Conservation (phyloP, 176 grass and related monocot genomes). For the Tuctoria greenei region DNA sequence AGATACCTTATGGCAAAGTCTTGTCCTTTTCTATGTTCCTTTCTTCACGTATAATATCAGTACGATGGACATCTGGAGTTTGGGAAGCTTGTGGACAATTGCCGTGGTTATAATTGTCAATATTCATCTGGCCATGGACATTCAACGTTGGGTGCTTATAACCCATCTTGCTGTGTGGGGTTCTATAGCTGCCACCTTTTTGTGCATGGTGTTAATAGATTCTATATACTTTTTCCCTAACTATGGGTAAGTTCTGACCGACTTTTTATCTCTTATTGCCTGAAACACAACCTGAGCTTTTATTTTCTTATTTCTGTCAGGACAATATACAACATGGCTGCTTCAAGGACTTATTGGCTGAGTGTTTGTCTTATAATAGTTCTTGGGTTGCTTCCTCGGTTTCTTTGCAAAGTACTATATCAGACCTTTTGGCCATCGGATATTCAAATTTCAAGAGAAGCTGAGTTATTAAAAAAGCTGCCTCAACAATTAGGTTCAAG, state of each 20-base stretch:
- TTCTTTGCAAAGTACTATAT: slow-evolving; percentile 90
- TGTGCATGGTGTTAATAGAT: slow-evolving; percentile 99
- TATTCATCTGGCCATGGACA: slow-evolving; percentile 98
- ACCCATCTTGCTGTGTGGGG: slow-evolving; percentile 96
- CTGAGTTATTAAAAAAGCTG: slow-evolving; percentile 84
- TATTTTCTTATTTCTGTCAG: slow-evolving; percentile 56
- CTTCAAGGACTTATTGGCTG: slow-evolving; percentile 85
- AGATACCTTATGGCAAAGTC: slow-evolving; percentile 98
- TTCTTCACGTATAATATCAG: slow-evolving; percentile 89
- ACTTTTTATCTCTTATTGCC: slow-evolving; percentile 11
- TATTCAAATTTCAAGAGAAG: slow-evolving; percentile 98
- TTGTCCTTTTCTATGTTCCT: slow-evolving; percentile 97
- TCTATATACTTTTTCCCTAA: slow-evolving; percentile 92
- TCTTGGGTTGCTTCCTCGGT: slow-evolving; percentile 88
- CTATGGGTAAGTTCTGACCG: slow-evolving; percentile 70
- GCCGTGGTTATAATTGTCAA: slow-evolving; percentile 95
- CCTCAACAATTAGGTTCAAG: slow-evolving; percentile 59
- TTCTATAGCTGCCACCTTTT: slow-evolving; percentile 87
- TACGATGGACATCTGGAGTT: slow-evolving; percentile 95
- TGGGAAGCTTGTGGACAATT: slow-evolving; percentile 98
- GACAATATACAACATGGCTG: slow-evolving; percentile 94
- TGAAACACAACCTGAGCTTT: slow-evolving; percentile 25
- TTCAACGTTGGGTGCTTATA: slow-evolving; percentile 83
- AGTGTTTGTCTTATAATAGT: slow-evolving; percentile 91
- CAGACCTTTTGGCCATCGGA: slow-evolving; percentile 98